Evolutionary conservation across 768 basidiomycete genomes (phyloP).

Genomic region (Astraeus odoratus): DNA sequence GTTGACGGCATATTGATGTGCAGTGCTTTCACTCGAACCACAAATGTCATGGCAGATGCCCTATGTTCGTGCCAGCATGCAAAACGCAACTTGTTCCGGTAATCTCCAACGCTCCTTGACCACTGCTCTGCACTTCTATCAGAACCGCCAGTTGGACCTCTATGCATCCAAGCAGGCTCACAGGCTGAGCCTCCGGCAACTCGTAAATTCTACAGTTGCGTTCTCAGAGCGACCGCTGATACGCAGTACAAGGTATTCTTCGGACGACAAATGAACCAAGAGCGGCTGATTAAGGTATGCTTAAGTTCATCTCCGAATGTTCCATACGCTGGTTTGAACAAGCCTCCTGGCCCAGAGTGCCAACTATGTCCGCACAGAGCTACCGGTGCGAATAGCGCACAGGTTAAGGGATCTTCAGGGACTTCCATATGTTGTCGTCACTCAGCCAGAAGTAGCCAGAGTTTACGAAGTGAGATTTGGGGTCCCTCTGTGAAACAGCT

Average conservation of each 20-base stretch:
- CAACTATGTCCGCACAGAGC: constrained; percentile 84
- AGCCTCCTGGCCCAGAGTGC: constrained; percentile 63
- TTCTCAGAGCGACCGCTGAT: constrained; percentile 1
- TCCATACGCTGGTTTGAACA: not conserved
- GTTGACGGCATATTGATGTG: constrained; percentile 3
- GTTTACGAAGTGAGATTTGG: constrained; percentile 69
- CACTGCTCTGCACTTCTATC: constrained; percentile 63
- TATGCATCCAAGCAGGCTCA: constrained; percentile 73
- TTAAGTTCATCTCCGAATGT: not conserved
- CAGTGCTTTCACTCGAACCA: constrained; percentile 2
- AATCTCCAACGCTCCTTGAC: constrained; percentile 22
- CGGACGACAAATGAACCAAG: constrained; percentile 75
- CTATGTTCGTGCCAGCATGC: constrained; percentile 5
- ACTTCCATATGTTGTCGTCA: constrained; percentile 81
- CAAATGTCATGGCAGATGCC: constrained; percentile 21
- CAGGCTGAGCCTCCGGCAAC: constrained; percentile 68
- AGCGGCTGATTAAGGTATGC: constrained; percentile 66
- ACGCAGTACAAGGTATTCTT: constrained; percentile 58
- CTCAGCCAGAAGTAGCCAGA: constrained; percentile 72
- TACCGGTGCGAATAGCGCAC: constrained; percentile 85
- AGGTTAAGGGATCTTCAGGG: constrained; percentile 81
- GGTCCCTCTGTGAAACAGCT: not conserved
- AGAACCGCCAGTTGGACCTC: constrained; percentile 73
- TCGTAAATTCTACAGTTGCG: constrained; percentile 40
- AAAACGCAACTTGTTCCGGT: not conserved